Conservation (phyloP, 352 stramenopile genomes). For the Thraustochytrium sp. region DNA sequence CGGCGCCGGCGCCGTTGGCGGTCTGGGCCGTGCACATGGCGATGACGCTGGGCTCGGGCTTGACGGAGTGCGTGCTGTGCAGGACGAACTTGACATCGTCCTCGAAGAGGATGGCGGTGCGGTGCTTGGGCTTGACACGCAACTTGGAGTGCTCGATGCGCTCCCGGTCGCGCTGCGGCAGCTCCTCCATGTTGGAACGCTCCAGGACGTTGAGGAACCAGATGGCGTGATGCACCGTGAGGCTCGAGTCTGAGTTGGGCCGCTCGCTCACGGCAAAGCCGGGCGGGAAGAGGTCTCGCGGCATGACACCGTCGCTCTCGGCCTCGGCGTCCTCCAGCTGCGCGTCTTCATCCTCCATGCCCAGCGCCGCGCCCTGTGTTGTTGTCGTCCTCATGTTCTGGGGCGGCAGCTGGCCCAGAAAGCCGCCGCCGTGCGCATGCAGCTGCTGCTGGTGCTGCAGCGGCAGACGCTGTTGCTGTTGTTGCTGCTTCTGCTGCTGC, state of each 20-base stretch:
- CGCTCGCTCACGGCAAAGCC: background rate
- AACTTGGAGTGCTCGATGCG: constrained; percentile 13
- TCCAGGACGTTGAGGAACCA: constrained; percentile 37
- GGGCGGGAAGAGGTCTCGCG: background rate
- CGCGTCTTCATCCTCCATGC: background rate
- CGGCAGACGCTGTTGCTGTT: background rate
- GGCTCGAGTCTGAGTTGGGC: background rate
- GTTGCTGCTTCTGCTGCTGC: background rate
- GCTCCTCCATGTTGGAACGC: constrained; percentile 25
- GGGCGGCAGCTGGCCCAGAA: background rate
- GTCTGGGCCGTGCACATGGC: constrained; percentile 3
- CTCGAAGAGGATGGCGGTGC: constrained; percentile 35
- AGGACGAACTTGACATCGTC: constrained; percentile 34
- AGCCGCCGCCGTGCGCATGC: background rate
- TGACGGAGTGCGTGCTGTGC: background rate
- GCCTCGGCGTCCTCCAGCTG: background rate
- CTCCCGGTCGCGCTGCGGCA: background rate
- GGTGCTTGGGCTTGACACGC: constrained; percentile 22
- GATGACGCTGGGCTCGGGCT: background rate
- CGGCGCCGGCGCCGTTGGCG: background rate
- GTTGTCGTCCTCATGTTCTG: background rate
- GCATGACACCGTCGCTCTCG: background rate
- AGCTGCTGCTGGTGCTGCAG: background rate
- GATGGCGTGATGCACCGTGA: constrained; percentile 16
- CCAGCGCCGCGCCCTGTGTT: background rate